A percentile compares a stretch with the other conserved stretches of the same genome.
phyloP scores from a whole-genome alignment of 2,329 filamentous ascomycete species.

The Ploettnerulaceae sp. region DNA sequence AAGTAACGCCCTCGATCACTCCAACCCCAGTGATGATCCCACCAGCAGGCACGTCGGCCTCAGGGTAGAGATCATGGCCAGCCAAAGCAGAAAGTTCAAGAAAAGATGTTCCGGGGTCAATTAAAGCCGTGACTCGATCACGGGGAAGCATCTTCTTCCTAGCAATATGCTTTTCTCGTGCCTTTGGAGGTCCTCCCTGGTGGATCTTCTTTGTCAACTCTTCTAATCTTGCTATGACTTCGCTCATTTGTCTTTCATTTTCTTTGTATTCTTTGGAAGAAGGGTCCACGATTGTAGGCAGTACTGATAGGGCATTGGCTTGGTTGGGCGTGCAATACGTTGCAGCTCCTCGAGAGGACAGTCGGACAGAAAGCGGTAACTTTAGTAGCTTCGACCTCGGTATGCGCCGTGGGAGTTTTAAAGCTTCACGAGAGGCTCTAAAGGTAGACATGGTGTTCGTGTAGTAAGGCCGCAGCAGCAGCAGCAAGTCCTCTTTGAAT shows the following conservation, averaged over 20 bases:
- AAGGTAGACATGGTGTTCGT: slow-evolving; percentile 43
- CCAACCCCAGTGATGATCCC: slow-evolving; percentile 93
- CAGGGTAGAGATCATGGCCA: slow-evolving; percentile 78
- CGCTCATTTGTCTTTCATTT: slow-evolving; percentile 73
- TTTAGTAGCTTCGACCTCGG: slow-evolving; percentile 32
- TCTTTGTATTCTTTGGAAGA: slow-evolving; percentile 74
- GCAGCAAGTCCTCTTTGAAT: neutral
- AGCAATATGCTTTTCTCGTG: slow-evolving; percentile 79
- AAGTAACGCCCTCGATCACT: slow-evolving; percentile 82
- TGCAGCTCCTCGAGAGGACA: slow-evolving; percentile 44
- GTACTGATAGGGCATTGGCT: slow-evolving; percentile 73
- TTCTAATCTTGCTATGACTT: slow-evolving; percentile 64
- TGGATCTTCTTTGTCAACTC: slow-evolving; percentile 67
- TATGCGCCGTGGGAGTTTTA: slow-evolving; percentile 42
- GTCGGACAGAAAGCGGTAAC: slow-evolving; percentile 21
- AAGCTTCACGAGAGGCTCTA: slow-evolving; percentile 42
- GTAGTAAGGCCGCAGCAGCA: neutral
- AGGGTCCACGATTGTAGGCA: slow-evolving; percentile 72
- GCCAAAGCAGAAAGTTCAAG: slow-evolving; percentile 91
- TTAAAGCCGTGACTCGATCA: slow-evolving; percentile 79
- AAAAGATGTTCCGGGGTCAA: slow-evolving; percentile 87
- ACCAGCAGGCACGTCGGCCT: slow-evolving; percentile 81
- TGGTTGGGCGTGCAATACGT: slow-evolving; percentile 79
- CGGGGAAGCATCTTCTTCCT: slow-evolving; percentile 92
- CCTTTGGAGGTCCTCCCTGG: slow-evolving; percentile 73